Percentiles rank a stretch among this genome's conserved stretches.
Conservation (phyloP, 2,329 filamentous ascomycete species). For the Diaporthe sp. region DNA sequence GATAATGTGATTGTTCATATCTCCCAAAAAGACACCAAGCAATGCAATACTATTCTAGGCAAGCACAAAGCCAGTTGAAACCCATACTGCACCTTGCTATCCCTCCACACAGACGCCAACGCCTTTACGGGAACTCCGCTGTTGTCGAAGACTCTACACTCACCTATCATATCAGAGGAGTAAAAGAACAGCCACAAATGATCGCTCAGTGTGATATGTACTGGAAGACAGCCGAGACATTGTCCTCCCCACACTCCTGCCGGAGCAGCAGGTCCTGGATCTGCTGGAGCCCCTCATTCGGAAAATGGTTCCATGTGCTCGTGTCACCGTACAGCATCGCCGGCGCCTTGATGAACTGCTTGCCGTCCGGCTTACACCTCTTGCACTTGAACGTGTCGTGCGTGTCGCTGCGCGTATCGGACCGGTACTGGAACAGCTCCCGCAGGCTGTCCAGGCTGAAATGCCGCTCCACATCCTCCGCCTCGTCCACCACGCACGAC, state of each 20-base stretch:
- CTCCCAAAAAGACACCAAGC: constrained; percentile 33
- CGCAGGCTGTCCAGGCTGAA: constrained; percentile 92
- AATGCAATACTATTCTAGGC: constrained; percentile 23
- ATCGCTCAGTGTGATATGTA: constrained; percentile 85
- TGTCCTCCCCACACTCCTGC: constrained; percentile 83
- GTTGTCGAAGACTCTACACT: not conserved
- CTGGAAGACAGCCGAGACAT: constrained; percentile 96
- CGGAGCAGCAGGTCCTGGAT: constrained; percentile 94
- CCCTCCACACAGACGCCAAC: too few relatives aligned
- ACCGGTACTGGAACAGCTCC: constrained; percentile 93
- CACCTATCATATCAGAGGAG: not conserved
- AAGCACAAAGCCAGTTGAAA: constrained; percentile 13
- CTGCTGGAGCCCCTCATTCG: constrained; percentile 80
- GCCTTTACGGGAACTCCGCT: not conserved
- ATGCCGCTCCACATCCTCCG: constrained; percentile 96
- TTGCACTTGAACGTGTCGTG: constrained; percentile 99
- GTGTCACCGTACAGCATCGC: constrained; percentile 98
- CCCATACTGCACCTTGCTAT: not conserved
- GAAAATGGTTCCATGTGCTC: constrained; percentile 99
- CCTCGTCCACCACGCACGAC: constrained; percentile 95
- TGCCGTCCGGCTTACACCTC: constrained; percentile 88
- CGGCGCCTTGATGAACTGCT: constrained; percentile 88
- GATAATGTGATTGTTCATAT: constrained; percentile 26
- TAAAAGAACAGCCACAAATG: not conserved
- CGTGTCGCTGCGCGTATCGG: constrained; percentile 89